phyloP scores from a whole-genome alignment of 805 yeast genomes.

The Tetrapisispora phaffii region DNA sequence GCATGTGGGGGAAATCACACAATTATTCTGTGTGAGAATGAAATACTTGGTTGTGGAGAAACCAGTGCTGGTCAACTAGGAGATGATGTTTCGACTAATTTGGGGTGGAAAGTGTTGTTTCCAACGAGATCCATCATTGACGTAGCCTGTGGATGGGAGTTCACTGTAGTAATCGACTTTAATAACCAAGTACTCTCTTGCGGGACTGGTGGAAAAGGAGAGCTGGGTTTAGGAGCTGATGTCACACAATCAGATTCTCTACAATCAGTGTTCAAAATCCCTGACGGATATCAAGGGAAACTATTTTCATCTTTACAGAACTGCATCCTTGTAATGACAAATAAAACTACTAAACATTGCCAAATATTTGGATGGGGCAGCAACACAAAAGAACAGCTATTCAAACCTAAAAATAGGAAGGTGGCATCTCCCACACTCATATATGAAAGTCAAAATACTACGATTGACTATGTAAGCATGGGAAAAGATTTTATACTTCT shows the following conservation, averaged over 20 bases:
- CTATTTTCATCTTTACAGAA: constrained; percentile 31
- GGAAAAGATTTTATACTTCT: constrained; percentile 24
- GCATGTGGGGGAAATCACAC: constrained; percentile 88
- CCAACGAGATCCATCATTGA: constrained; percentile 31
- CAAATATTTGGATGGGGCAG: constrained; percentile 41
- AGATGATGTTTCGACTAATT: constrained; percentile 20
- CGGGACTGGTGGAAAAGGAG: constrained; percentile 68
- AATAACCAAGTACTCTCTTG: constrained; percentile 37
- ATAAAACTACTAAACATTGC: constrained; percentile 40
- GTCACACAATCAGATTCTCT: constrained; percentile 4
- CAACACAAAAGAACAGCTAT: constrained; percentile 40
- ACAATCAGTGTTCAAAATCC: constrained; percentile 8
- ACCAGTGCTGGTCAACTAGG: constrained; percentile 43
- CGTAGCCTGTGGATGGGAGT: constrained; percentile 76
- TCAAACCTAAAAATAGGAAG: constrained; percentile 15
- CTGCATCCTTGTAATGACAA: constrained; percentile 56
- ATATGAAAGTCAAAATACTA: constrained; percentile 5
- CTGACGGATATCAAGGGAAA: constrained; percentile 2
- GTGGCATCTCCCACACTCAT: constrained; percentile 14
- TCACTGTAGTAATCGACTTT: constrained; percentile 40
- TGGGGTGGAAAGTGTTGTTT: constrained; percentile 3
- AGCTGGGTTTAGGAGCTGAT: constrained; percentile 46
- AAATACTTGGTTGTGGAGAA: constrained; percentile 49
- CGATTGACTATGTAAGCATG: constrained; percentile 15
- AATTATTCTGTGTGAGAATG: constrained; percentile 39